Percentiles rank a stretch among this genome's conserved stretches.
These are phyloP conservation scores for Vitis rotundifolia DNA, from an alignment of 164 flowering plant species.

Conservation along the genomic window DNA sequence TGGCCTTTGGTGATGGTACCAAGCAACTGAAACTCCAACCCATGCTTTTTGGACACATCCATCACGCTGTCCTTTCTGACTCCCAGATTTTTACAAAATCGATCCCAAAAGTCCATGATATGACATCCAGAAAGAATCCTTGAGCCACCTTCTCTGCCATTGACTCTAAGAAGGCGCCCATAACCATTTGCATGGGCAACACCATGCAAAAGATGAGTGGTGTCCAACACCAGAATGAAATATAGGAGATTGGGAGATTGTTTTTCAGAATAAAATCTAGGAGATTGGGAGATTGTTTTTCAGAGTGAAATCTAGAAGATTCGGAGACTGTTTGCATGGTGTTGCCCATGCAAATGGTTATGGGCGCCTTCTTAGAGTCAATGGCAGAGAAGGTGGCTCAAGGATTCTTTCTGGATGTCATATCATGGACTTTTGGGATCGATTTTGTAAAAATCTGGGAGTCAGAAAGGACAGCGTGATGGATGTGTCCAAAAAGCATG, in stretches of 20 bases:
- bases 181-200: slow-evolving; percentile 79
- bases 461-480: slow-evolving; percentile 84
- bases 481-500: slow-evolving; percentile 86
- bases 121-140: slow-evolving; percentile 67
- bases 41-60: slow-evolving; percentile 86
- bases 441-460: slow-evolving; percentile 60
- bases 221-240: no score
- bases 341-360: slow-evolving; percentile 79
- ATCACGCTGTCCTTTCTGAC: slow-evolving; percentile 84
- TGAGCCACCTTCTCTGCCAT: slow-evolving; percentile 89
- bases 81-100: slow-evolving; percentile 60
- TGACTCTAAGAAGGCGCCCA: slow-evolving; percentile 85
- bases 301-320: no score
- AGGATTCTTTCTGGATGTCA: slow-evolving; percentile 67
- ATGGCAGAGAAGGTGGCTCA: slow-evolving; percentile 89
- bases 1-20: slow-evolving; percentile 65
- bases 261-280: no score
- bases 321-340: slow-evolving; percentile 82
- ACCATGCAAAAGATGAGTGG: slow-evolving; percentile 82
- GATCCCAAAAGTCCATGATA: slow-evolving; percentile 90
- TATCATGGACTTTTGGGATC: slow-evolving; percentile 90
- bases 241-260: no score
- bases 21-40: slow-evolving; percentile 69
- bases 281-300: no score
- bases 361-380: slow-evolving; percentile 85